Evolutionary conservation across 2,329 filamentous ascomycete species (phyloP).

Genomic region (Aspergillus calidoustus): DNA sequence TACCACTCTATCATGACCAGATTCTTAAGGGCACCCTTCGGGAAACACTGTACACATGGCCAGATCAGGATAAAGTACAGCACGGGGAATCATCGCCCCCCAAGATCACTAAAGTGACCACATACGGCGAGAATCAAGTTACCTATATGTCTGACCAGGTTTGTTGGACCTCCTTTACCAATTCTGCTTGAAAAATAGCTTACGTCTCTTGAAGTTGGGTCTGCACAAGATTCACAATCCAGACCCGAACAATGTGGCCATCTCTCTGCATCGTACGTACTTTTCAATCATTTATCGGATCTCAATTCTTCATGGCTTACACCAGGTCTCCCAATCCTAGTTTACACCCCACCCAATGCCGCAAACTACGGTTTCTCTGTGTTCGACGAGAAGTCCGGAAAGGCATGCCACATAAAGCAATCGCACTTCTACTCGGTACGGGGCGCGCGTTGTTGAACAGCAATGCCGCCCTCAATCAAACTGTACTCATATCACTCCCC

Average conservation of each 20-base stretch:
- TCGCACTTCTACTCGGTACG: constrained; percentile 72
- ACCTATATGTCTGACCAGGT: constrained; percentile 85
- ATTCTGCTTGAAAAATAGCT: constrained; percentile 2
- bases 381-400: constrained; percentile 77
- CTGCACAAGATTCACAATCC: constrained; percentile 82
- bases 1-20: constrained; percentile 39
- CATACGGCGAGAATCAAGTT: constrained; percentile 72
- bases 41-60: constrained; percentile 82
- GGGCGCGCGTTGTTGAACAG: constrained; percentile 41
- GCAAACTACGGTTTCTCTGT: constrained; percentile 80
- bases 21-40: constrained; percentile 77
- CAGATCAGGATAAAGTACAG: constrained; percentile 53
- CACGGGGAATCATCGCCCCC: constrained; percentile 59
- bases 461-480: neutral
- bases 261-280: constrained; percentile 76
- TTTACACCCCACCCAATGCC: constrained; percentile 89
- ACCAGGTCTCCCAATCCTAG: constrained; percentile 33
- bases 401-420: constrained; percentile 71
- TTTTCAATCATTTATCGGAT: neutral
- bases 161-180: constrained; percentile 17
- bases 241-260: constrained; percentile 71
- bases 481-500: neutral
- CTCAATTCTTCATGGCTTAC: neutral
- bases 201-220: constrained; percentile 62
- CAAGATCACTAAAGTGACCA: constrained; percentile 67